phyloP scores from a whole-genome alignment of 2,329 filamentous ascomycete genomes.

The Dactylellina drechsleri region DNA sequence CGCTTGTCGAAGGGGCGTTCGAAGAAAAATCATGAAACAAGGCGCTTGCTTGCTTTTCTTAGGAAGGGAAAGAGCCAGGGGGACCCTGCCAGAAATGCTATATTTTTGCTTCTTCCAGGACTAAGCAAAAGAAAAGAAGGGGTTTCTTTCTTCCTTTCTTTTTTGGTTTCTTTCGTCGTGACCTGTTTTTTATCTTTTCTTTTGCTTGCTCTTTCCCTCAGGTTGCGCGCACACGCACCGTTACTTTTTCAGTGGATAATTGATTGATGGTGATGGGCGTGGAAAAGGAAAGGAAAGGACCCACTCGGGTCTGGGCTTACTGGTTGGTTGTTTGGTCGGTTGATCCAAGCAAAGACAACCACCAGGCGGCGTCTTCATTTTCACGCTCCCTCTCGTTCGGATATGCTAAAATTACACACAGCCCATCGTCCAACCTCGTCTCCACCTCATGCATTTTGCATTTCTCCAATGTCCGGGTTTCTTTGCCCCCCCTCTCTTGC shows the following conservation, averaged over 20 bases:
- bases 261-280: slow-evolving; percentile 16
- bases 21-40: slow-evolving; percentile 49
- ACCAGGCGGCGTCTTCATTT: background rate
- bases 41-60: slow-evolving; percentile 49
- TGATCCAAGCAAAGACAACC: slow-evolving; percentile 27
- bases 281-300: slow-evolving; percentile 23
- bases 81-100: background rate
- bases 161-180: slow-evolving; percentile 1
- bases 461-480: background rate
- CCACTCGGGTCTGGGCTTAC: slow-evolving; percentile 44
- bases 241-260: slow-evolving; percentile 11
- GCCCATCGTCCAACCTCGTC: slow-evolving; percentile 6
- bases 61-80: background rate
- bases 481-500: background rate
- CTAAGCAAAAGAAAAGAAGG: too few species aligned
- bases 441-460: background rate
- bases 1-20: slow-evolving; percentile 34
- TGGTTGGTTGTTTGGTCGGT: slow-evolving; percentile 38
- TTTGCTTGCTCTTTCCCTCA: slow-evolving; percentile 21
- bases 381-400: slow-evolving; percentile 11
- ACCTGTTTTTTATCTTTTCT: slow-evolving; percentile 3
- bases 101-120: background rate
- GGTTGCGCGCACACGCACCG: background rate
- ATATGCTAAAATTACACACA: slow-evolving; percentile 55
- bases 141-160: slow-evolving; percentile 1